A percentile compares a stretch with the other conserved stretches of the same genome.
These are phyloP conservation scores for Cystobasidium sp. DNA, from an alignment of 1,284 basidiomycete genomes.

Conservation along the genomic window DNA sequence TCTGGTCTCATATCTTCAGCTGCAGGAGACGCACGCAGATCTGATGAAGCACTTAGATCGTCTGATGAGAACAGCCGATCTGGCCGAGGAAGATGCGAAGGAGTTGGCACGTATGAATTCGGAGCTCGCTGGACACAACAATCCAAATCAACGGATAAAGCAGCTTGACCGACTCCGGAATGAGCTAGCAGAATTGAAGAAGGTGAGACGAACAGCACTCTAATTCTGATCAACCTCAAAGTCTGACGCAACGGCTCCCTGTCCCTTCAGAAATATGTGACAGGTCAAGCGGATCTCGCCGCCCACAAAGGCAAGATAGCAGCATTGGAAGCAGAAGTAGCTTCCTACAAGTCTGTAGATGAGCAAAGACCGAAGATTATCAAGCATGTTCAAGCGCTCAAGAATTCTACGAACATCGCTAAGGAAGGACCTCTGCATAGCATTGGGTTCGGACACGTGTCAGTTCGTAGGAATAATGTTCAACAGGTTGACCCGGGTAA, in stretches of 20 bases:
- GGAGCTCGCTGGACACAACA: constrained; percentile 38
- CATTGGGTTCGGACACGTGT: constrained; percentile 13
- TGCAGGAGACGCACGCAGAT: constrained; percentile 39
- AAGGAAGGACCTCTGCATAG: neutral
- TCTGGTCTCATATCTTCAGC: constrained; percentile 26
- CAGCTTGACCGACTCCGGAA: constrained; percentile 37
- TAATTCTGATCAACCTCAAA: neutral
- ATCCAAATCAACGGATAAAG: constrained; percentile 38
- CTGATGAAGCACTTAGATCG: constrained; percentile 25
- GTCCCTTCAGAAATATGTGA: constrained; percentile 26
- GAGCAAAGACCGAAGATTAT: constrained; percentile 21
- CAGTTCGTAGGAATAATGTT: constrained; percentile 10
- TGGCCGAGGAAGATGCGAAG: constrained; percentile 42
- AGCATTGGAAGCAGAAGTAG: constrained; percentile 24
- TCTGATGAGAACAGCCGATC: constrained; percentile 30
- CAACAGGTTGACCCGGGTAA: constrained; percentile 3
- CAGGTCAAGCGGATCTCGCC: constrained; percentile 30
- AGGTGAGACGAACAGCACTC: constrained; percentile 6
- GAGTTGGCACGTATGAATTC: constrained; percentile 41
- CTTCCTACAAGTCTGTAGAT: constrained; percentile 28
- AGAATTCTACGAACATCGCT: constrained; percentile 1
- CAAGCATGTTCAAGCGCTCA: constrained; percentile 35
- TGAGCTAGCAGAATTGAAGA: constrained; percentile 43
- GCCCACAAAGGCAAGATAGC: constrained; percentile 21
- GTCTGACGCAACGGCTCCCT: neutral